These are phyloP conservation scores for Mucor indicus DNA, from an alignment of 371 early-diverging fungal genomes.

Conservation along the genomic window DNA sequence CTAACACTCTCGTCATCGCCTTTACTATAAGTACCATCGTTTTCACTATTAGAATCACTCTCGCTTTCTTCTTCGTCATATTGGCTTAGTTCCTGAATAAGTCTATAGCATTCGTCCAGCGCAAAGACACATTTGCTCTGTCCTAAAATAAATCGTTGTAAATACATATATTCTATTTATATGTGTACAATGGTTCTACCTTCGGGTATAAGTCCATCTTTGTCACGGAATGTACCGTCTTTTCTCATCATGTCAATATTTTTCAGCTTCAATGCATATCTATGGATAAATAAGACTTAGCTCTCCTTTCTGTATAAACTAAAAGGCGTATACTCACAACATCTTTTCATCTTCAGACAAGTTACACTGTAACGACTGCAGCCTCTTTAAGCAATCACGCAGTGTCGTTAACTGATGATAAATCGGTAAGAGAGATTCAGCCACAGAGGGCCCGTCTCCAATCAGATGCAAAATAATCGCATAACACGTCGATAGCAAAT, in stretches of 20 bases:
- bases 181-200: conserved; percentile 58
- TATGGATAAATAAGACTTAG: not conserved
- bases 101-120: conserved; percentile 6
- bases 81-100: conserved; percentile 5
- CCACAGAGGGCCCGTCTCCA: conserved; percentile 1
- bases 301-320: too few relatives aligned
- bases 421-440: not conserved
- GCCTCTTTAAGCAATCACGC: conserved; percentile 2
- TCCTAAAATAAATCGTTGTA: too few relatives aligned
- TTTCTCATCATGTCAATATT: conserved; percentile 66
- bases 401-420: conserved; percentile 8
- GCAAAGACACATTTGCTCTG: conserved; percentile 5
- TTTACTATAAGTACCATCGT: not conserved
- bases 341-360: conserved; percentile 7
- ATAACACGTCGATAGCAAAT: conserved; percentile 5
- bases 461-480: conserved; percentile 3
- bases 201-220: conserved; percentile 77
- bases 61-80: not conserved
- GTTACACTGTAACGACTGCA: not conserved
- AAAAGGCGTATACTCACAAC: not conserved
- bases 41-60: not conserved
- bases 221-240: conserved; percentile 82
- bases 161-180: too few relatives aligned
- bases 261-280: conserved; percentile 4
- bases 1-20: too few relatives aligned